Base-by-base conservation (phyloP, 441 rosid genomes). In the Biscutella auriculata region DNA sequence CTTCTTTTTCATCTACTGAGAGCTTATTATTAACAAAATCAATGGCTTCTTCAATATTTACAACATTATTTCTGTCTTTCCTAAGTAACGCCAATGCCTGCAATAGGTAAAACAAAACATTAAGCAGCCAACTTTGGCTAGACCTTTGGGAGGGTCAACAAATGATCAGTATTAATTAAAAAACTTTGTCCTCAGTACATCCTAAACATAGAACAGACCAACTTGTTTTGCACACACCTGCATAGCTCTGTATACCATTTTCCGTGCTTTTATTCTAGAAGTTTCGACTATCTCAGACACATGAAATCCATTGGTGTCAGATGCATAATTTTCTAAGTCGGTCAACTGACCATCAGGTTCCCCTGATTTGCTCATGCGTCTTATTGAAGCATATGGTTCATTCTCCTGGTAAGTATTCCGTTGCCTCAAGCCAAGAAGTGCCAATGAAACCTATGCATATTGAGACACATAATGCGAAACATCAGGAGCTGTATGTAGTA, bases 1-100 rank as follows among this genome's bases (percentile, higher is more conserved):
- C 40, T 17, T 61, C 63, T 65, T 35, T 39, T 69, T 71, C 71
- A 40, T 73, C 71, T 44, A 53, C 51, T 27, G 82, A 75, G 57
- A 85, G 85, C 60, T 72, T 73, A 61, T 73, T 82, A 69, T 77
- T 82, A 60, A 88, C 82, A 68, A 75, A 85, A 77, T 85, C 87
- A 52, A 88, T 77, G 60, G 77, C 83, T 49, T 79, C 96, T 68
- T 64, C 86, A 2, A 76, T 66, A 62, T 64, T 75, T 63, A 76
- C 78, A 16, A 52, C 56, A 57, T 50, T 39, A 19, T 74, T 57
- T 61, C 55, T 57, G 27, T 48, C 77, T 54, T 72, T 74, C 49
- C 47, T 67, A 34, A 77, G 62, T 50, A 68, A 70, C 23, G 72
- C 65, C 37, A 76, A 65, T 0, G 86, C 81, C 86, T 81, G 74